Evolutionary conservation across 2,329 filamentous ascomycete species (phyloP), one percentile per base, ranked within the genome.

Genomic region (Beauveria sp.): DNA sequence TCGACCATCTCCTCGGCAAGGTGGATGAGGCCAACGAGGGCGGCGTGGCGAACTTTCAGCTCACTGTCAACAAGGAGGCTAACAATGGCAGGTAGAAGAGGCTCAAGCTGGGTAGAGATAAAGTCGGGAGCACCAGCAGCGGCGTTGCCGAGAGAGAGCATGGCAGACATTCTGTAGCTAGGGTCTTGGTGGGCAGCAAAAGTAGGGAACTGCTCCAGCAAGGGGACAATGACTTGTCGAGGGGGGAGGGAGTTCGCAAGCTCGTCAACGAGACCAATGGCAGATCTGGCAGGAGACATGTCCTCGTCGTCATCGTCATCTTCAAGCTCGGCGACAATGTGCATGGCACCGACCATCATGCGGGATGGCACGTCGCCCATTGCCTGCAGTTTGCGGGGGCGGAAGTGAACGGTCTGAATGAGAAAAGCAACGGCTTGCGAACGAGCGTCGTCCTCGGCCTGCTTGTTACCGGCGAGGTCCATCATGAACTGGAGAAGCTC

Each of bases 101-200:
- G 84, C 70, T 88, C 83, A 64, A 97, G 84, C 76, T 99, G 94
- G 22, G 92, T 96, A 65, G 91, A 91, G 70, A 97, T 92, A 76
- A 97, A 99, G 74, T 99, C 94, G 18, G 94, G 94, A 34, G 94
- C 93, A 68, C 94, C 94, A 79, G 97, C 94, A 58, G 96, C 93
- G 68, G 91, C 93, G 79, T 93, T 96, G 63, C 93, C 93, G 5
- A 99, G 84, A 54, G 93, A 89, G 64, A 97, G 82, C 71, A 97
- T 94, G 75, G 90, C 92, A 59, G 93, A 92, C 75, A 93, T 90
- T 63, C 93, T 88, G 77, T 89, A 89, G 68, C 91, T 87, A 41
- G 92, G 83, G 70, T 96, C 84, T 63, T 82, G 76, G 70, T 85
- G 87, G 67, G 83, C 83, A 67, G 93, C 91, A 71, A 94, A 97